Evolutionary conservation across 805 yeast genomes (phyloP).

Genomic region (Candida easanensis): DNA sequence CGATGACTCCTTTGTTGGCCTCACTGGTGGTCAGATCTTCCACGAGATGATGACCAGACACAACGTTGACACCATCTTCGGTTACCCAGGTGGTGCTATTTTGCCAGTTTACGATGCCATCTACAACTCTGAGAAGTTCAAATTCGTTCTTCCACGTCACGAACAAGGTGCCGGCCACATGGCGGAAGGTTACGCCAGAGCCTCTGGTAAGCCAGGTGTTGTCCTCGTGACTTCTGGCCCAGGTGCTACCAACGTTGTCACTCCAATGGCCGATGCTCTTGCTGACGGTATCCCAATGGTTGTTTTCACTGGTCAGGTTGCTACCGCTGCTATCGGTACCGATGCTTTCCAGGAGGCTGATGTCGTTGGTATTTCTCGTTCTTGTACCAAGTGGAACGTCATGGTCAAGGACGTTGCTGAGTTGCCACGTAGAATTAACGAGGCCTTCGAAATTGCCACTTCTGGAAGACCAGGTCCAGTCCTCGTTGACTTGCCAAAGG

Average conservation of each 20-base stretch:
- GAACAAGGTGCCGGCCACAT: slow-evolving; percentile 99
- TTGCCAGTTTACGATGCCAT: slow-evolving; percentile 97
- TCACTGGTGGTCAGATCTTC: slow-evolving; percentile 97
- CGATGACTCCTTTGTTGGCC: slow-evolving; percentile 90
- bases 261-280: slow-evolving; percentile 98
- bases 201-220: slow-evolving; percentile 93
- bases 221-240: slow-evolving; percentile 99
- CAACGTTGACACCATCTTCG: slow-evolving; percentile 92
- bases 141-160: slow-evolving; percentile 90
- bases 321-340: slow-evolving; percentile 93
- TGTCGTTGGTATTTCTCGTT: slow-evolving; percentile 92
- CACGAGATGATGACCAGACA: slow-evolving; percentile 99
- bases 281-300: slow-evolving; percentile 97
- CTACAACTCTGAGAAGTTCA: slow-evolving; percentile 83
- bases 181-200: slow-evolving; percentile 99
- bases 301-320: slow-evolving; percentile 96
- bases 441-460: slow-evolving; percentile 96
- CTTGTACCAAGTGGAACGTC: slow-evolving; percentile 98
- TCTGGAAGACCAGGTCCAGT: slow-evolving; percentile 99
- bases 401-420: slow-evolving; percentile 96
- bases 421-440: slow-evolving; percentile 92
- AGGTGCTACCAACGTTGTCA: slow-evolving; percentile 96
- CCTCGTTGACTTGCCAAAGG: slow-evolving; percentile 95
- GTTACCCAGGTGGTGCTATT: slow-evolving; percentile 99
- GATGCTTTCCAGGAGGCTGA: slow-evolving; percentile 99